Percentiles rank a stretch among this genome's conserved stretches.
These are phyloP conservation scores for Barnettozyma sucrosica DNA, from an alignment of 805 yeast genomes.

Conservation along the genomic window DNA sequence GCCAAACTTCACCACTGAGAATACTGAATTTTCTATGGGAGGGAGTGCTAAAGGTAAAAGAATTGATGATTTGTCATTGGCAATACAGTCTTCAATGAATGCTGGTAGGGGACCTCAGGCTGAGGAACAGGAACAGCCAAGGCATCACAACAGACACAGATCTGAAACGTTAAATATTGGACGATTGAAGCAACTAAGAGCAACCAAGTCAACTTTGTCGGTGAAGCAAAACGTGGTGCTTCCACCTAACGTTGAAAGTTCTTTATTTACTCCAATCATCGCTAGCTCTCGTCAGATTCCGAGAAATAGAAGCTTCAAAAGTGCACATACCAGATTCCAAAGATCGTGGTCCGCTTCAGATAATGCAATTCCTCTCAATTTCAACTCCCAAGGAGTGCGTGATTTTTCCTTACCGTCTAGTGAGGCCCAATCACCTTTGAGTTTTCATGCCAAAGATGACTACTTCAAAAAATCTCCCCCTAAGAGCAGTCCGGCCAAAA, in stretches of 20 bases:
- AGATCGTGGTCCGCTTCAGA: conserved; percentile 22
- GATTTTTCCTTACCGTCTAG: conserved; percentile 15
- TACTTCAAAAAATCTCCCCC: conserved; percentile 10
- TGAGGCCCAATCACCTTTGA: conserved; percentile 17
- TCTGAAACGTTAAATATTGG: conserved; percentile 22
- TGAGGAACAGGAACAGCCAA: not conserved
- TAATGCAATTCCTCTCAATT: conserved; percentile 7
- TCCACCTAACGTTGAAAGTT: not conserved
- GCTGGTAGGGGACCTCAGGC: conserved; percentile 1
- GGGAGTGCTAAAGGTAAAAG: not conserved
- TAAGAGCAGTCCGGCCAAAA: conserved; percentile 9
- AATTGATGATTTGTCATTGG: not conserved
- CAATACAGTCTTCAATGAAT: conserved; percentile 6
- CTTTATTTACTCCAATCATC: not conserved
- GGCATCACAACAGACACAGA: conserved; percentile 22
- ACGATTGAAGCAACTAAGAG: conserved; percentile 14
- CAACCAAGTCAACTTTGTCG: conserved; percentile 16
- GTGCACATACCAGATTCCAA: conserved; percentile 9
- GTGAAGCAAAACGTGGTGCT: not conserved
- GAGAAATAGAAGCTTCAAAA: conserved; percentile 5
- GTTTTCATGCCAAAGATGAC: conserved; percentile 8
- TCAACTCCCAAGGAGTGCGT: not conserved
- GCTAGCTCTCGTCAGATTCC: not conserved
- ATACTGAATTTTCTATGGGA: not conserved
- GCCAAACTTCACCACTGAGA: conserved; percentile 11